Base-by-base conservation (phyloP, 2,329 filamentous ascomycete genomes). In the Ophiostoma australiae region DNA sequence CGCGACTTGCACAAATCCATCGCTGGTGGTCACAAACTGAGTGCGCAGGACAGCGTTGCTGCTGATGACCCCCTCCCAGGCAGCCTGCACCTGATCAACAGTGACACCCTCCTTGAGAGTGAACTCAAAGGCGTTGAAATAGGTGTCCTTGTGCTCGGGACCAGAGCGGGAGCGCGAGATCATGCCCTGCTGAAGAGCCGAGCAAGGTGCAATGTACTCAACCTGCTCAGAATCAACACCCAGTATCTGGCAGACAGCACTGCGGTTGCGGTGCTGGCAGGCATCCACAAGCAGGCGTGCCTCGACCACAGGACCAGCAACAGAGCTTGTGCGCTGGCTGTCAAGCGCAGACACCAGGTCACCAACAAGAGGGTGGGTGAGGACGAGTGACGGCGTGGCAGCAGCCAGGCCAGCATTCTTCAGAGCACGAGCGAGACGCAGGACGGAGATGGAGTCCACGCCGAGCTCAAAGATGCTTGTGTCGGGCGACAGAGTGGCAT, bases 391-490 rank as follows among this genome's bases (percentile, higher is more conserved):
- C 1, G 92, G 86, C 8, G 86, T 88, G 0, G 87, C 89, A n/a
- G 83, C 89, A 17, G 83, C 80, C 69, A 93, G 86, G 0, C 92
- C 91, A 1, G 81, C 81, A 2, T 84, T 82, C 74, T 88, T 91
- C 17, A 97, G 81, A 15, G 84, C 78, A 5, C 85, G 83, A 0
- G 90, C 85, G 39, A 97, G 84, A 8, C 88, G 85, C 66, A 96
- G 89, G 0, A 90, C 91, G 0, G 92, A 93, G 20, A 97, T 93
- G 0, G 94, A 97, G 76, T 97, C 94, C 33, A 97, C 84, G 0
- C 94, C 94, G 1, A 97, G 82, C 74, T 97, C 92, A 75, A 95
- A 97, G 23, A 97, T 86, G 72, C 88, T 97, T 0, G 89, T 88
- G 0, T 80, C 82, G 2, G 84, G 80, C 0, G 79, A 80, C 2